Evolutionary conservation across 2,329 filamentous ascomycete species (phyloP).

Genomic region (Cladophialophora yegresii): DNA sequence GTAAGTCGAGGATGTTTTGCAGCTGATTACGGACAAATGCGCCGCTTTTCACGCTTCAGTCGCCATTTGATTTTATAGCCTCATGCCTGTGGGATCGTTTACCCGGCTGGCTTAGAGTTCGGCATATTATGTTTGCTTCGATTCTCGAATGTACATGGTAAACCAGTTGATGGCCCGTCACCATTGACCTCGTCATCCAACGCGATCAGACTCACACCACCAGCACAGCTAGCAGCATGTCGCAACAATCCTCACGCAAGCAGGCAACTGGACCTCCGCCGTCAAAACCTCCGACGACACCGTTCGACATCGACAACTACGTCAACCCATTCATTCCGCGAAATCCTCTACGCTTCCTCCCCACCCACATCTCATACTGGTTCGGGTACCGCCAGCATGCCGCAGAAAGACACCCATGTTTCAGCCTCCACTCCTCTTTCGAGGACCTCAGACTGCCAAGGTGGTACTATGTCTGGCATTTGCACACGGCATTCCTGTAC

Average conservation of each 20-base stretch:
- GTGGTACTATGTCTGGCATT: slow-evolving; percentile 24
- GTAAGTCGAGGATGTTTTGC: neutral
- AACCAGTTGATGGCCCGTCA: neutral
- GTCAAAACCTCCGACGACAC: slow-evolving; percentile 3
- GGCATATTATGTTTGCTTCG: neutral
- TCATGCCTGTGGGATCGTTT: slow-evolving; percentile 9
- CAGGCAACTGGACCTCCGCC: neutral
- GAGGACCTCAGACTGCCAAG: neutral
- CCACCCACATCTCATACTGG: slow-evolving; percentile 66
- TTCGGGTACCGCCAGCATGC: slow-evolving; percentile 60
- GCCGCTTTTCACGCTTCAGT: slow-evolving; percentile 3
- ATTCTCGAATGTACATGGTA: neutral
- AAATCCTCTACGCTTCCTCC: slow-evolving; percentile 65
- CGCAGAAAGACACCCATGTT: slow-evolving; percentile 1
- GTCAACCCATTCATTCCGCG: slow-evolving; percentile 68
- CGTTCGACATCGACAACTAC: slow-evolving; percentile 74
- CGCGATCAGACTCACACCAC: neutral
- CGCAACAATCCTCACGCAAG: slow-evolving; percentile 1
- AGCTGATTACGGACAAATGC: neutral
- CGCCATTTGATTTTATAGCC: slow-evolving; percentile 1
- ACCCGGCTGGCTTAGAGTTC: slow-evolving; percentile 7
- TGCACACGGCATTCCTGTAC: slow-evolving; percentile 62
- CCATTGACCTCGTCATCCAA: neutral
- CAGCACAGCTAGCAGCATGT: neutral
- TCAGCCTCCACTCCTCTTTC: slow-evolving; percentile 4